These are phyloP conservation scores for Trichoderma lentiforme DNA, from an alignment of 2,329 filamentous ascomycete genomes.

Conservation along the genomic window DNA sequence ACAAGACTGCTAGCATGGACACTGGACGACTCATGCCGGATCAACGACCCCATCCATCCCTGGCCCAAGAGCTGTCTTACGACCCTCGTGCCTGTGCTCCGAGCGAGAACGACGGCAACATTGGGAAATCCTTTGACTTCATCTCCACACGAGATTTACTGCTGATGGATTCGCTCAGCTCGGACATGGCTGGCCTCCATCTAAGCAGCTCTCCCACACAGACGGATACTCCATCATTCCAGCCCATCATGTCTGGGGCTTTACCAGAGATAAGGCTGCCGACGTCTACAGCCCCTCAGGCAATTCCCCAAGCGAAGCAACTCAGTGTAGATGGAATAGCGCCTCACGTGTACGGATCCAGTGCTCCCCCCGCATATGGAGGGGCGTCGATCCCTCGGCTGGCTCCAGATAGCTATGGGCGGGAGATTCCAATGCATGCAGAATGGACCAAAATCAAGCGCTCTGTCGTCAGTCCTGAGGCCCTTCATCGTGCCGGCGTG, in stretches of 20 bases:
- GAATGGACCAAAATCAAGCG: conserved; percentile 57
- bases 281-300: conserved; percentile 40
- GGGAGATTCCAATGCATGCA: conserved; percentile 53
- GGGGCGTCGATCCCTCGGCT: conserved; percentile 39
- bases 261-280: conserved; percentile 30
- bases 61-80: conserved; percentile 30
- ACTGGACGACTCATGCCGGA: conserved; percentile 37
- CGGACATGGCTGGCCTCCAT: conserved; percentile 41
- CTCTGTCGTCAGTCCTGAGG: conserved; percentile 52
- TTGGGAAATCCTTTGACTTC: conserved; percentile 40
- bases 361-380: conserved; percentile 32
- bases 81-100: conserved; percentile 38
- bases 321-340: conserved; percentile 25
- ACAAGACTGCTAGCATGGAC: conserved; percentile 42
- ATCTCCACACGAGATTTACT: conserved; percentile 56
- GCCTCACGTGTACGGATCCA: conserved; percentile 20
- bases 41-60: conserved; percentile 29
- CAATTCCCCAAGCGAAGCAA: conserved; percentile 34
- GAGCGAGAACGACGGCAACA: conserved; percentile 34
- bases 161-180: conserved; percentile 42
- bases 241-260: conserved; percentile 32
- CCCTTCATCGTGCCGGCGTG: conserved; percentile 50
- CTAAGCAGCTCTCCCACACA: conserved; percentile 39
- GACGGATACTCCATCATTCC: conserved; percentile 32
- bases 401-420: conserved; percentile 55